Conservation (phyloP, 768 basidiomycete species). For the Lenzites betulinus region DNA sequence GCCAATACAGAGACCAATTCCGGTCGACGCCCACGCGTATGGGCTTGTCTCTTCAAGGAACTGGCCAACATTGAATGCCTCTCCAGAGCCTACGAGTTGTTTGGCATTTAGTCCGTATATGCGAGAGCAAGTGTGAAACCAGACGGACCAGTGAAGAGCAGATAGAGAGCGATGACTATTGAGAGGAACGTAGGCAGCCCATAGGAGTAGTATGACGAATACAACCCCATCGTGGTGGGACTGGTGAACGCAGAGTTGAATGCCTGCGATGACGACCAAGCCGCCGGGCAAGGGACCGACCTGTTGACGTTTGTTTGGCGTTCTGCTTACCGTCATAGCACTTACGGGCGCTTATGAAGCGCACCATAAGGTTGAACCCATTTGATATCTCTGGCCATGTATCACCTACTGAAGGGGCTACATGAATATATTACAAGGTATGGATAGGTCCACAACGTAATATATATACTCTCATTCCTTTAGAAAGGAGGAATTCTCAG, state of each 20-base stretch:
- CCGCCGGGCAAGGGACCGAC: neutral
- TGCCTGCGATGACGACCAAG: slow-evolving; percentile 15
- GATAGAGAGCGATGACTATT: slow-evolving; percentile 74
- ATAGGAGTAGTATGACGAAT: slow-evolving; percentile 57
- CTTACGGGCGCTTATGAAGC: slow-evolving; percentile 6
- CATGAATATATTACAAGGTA: slow-evolving; percentile 88
- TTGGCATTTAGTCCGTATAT: neutral
- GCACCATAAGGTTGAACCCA: too few relatives aligned
- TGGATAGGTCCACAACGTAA: slow-evolving; percentile 7
- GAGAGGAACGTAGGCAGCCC: slow-evolving; percentile 68
- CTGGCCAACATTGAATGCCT: slow-evolving; percentile 90
- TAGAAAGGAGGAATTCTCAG: slow-evolving; percentile 89
- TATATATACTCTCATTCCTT: neutral
- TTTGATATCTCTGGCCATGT: slow-evolving; percentile 53
- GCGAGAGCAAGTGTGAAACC: neutral
- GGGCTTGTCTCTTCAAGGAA: slow-evolving; percentile 95
- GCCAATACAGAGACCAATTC: slow-evolving; percentile 92
- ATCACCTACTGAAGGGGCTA: slow-evolving; percentile 90
- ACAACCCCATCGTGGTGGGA: slow-evolving; percentile 35
- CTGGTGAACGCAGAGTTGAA: slow-evolving; percentile 13
- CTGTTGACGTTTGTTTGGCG: slow-evolving; percentile 9
- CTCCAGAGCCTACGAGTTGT: slow-evolving; percentile 66
- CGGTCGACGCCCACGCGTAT: slow-evolving; percentile 88
- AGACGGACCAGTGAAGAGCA: slow-evolving; percentile 82
- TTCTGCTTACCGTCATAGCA: slow-evolving; percentile 9